Evolutionary conservation across 108 stramenopile genomes (phyloP), one percentile per base, ranked within the genome.

Genomic region (Conticribra guillardii): DNA sequence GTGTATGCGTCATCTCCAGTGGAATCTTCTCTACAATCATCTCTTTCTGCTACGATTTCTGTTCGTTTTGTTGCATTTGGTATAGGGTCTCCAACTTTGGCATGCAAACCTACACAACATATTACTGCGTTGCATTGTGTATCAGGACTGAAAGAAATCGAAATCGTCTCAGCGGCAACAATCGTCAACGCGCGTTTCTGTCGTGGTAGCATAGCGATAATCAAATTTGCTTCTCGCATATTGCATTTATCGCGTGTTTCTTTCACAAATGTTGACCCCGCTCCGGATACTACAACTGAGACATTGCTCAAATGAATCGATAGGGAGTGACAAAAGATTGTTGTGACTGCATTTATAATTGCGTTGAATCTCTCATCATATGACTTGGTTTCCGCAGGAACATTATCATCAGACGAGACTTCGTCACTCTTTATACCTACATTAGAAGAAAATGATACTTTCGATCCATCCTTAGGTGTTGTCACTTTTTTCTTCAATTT

Each of bases 271-370:
- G 59, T 49, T 9, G 70, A 52, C 0, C 60, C 52, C 22, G 60
- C 70, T 4, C 70, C 70, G 21, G 70, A 71, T 49, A 71, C 53
- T 17, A 71, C 41, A 7, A 71, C 33, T 4, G 70, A 48, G 37
- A 32, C 70, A 60, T 61, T 37, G 18, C 28, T 8, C 34, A 61
- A 28, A n/a, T 61, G 17, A 32, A 71, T 22, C 1, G 53, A 59
- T 19, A 71, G 22, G 14, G 60, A 61, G 17, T 71, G 60, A 52
- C 59, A 58, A 11, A 61, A n/a, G 16, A 28, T 19, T 18, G 17
- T 34, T 34, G 60, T n/a, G 37, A 62, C 37, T 22, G 17, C 27
- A 21, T 24, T 32, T 31, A 61, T 49, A 28, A 27, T 22, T 26
- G 50, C 52, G 51, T 71, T 71, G 29, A 61, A 44, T 50, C 48